Base-by-base conservation (phyloP, 2,329 filamentous ascomycete species). In the Penicillium sp. region DNA sequence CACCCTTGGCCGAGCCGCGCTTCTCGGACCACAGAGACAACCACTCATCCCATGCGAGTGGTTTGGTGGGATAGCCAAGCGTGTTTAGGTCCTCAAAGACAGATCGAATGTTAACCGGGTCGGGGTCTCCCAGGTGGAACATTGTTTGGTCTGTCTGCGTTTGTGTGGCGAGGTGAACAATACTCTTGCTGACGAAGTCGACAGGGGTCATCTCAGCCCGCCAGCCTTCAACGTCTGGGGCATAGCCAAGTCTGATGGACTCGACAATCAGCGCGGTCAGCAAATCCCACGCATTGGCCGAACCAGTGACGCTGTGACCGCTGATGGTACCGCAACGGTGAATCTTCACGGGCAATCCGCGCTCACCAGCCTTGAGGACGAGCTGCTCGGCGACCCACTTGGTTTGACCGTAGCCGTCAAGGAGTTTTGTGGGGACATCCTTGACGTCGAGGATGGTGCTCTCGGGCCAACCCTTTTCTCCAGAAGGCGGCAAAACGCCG, bases 351-450 rank as follows among this genome's bases (percentile, higher is more conserved):
- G 86, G 86, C 28, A 90, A 72, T 8, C 86, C 86, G 32, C 86
- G 81, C 24, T 79, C 78, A 24, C 79, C 79, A 8, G 87, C 86
- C 62, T 89, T 84, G 9, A 81, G 75, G 7, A 88, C 83, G 3
- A 90, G 81, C 65, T 86, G 82, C 65, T 90, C 87, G 2, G 87
- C 86, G 27, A 88, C 87, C 87, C 87, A 90, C 64, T 90, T 90
- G 0, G 86, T 88, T 68, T 89, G 87, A 0, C 86, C 86, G 55
- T 90, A 90, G 1, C 87, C 87, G 60, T 89, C 86, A 1, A 79
- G 71, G 4, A 90, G 73, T 65, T 86, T 86, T 38, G 76, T 79
- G 0, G 86, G 83, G 1, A 90, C 87, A 41, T 84, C 81, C 10
- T 86, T 80, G 4, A 88, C 78, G 27, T 78, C 75, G 13, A 91